Evolutionary conservation across 345 rosid species (phyloP), one percentile per base, ranked within the genome.

Genomic region (Stellera chamaejasme): DNA sequence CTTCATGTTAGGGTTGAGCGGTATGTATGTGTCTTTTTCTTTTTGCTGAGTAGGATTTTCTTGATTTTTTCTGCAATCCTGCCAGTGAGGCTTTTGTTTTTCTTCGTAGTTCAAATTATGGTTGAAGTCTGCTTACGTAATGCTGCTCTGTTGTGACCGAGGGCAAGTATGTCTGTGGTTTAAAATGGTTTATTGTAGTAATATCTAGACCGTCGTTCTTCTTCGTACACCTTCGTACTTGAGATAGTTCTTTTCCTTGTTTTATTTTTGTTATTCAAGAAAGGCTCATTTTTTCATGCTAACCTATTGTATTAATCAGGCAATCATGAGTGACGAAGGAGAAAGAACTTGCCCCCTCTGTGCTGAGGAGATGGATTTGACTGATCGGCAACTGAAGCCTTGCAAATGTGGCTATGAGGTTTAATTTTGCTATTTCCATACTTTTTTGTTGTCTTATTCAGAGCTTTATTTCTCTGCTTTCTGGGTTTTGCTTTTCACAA

Each of bases 371-470:
- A 90, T 92, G 97, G 96, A 85, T 62, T 62, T 88, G 70, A 87
- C 97, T 45, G 97, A 87, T 72, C 96, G 83, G 74, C 94, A 90
- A 48, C 75, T 90, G 76, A 90, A 83, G 76, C 96, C 97, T 55
- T 90, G 97, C 82, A 75, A 80, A 77, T 91, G 98, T 75, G 98
- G 96, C 59, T 91, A 91, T 42, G 91, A 91, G 90, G 96, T 91
- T 67, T 39, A 66, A 50, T 32, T 32, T 32, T 50, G 43, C 53
- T 3, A 27, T 43, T 43, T 8, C 45, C 36, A 32, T 27, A 50
- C 28, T 45, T 27, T 2, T 43, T 43, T 56, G 46, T 45, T n/a
- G 3, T 0, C 10, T 50, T 48, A 10, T 9, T 50, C 36, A 0
- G 11, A 11, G 12, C 39, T 8, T 32, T 5, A 26, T 50, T 6